Conservation (phyloP, 352 stramenopile genomes). For the Globisporangium acanthophoron region DNA sequence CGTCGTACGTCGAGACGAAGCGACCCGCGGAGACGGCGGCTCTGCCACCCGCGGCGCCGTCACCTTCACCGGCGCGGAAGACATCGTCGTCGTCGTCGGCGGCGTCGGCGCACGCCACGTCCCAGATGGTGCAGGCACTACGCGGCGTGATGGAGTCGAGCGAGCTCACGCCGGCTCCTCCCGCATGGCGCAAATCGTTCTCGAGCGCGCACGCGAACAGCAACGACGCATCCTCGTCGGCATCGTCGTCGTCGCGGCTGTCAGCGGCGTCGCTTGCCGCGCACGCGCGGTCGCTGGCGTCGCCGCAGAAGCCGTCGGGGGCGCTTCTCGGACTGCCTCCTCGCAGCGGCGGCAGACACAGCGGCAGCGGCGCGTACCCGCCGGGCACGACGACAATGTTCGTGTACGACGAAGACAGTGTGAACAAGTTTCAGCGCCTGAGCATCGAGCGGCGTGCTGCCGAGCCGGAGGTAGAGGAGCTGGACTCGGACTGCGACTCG, state of each 20-base stretch:
- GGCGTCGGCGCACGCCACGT: constrained; percentile 17
- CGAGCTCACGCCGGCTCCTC: constrained; percentile 41
- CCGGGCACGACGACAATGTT: constrained; percentile 30
- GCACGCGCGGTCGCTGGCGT: constrained; percentile 1
- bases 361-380: constrained; percentile 4
- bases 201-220: constrained; percentile 4
- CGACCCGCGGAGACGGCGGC: background rate
- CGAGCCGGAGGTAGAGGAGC: background rate
- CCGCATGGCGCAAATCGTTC: constrained; percentile 18
- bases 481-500: background rate
- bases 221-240: constrained; percentile 3
- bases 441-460: constrained; percentile 15
- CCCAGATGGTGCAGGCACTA: constrained; percentile 48
- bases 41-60: background rate
- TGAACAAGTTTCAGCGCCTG: constrained; percentile 29
- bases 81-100: constrained; percentile 12
- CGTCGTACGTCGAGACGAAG: constrained; percentile 5
- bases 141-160: constrained; percentile 73
- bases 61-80: constrained; percentile 8
- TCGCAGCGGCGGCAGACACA: background rate
- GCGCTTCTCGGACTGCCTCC: background rate
- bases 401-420: constrained; percentile 38
- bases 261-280: constrained; percentile 8
- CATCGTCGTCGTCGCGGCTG: constrained; percentile 6
- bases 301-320: background rate